Percentiles rank a stretch among this genome's conserved stretches.
Conservation (phyloP, 1,284 basidiomycete species). For the Boletellus deceptivus region DNA sequence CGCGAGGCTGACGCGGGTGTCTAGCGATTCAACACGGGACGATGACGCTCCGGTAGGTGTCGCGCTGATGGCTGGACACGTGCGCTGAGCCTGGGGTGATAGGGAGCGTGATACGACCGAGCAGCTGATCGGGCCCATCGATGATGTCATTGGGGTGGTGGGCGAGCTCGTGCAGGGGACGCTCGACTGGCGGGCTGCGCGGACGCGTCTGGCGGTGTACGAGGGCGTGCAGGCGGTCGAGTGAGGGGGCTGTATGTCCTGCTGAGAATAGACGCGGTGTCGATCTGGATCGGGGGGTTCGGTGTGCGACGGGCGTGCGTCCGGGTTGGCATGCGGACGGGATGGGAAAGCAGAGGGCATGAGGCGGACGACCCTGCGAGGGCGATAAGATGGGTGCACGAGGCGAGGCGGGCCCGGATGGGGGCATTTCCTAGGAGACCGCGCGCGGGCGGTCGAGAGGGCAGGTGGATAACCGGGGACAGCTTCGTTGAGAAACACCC, state of each 20-base stretch:
- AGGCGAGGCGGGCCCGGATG: not conserved
- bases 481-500: slow-evolving; percentile 10
- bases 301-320: too few relatives aligned
- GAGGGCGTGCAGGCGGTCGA: slow-evolving; percentile 88
- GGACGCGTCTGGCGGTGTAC: slow-evolving; percentile 72
- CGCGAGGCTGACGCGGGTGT: not conserved
- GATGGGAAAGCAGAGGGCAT: too few relatives aligned
- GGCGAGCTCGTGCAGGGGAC: slow-evolving; percentile 72
- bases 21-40: slow-evolving; percentile 82
- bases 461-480: slow-evolving; percentile 2
- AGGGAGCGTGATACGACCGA: slow-evolving; percentile 94
- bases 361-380: too few relatives aligned
- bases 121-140: slow-evolving; percentile 90
- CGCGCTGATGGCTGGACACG: not conserved
- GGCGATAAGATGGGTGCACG: too few relatives aligned
- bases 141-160: slow-evolving; percentile 85
- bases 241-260: not conserved
- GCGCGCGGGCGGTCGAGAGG: slow-evolving; percentile 16
- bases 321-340: too few relatives aligned
- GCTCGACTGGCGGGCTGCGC: slow-evolving; percentile 80
- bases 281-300: too few relatives aligned
- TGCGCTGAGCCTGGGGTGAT: slow-evolving; percentile 11
- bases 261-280: too few relatives aligned
- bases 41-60: slow-evolving; percentile 79
- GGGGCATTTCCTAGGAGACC: slow-evolving; percentile 31